Evolutionary conservation across 1,284 basidiomycete genomes (phyloP).

Genomic region (Puccinia novopanici): DNA sequence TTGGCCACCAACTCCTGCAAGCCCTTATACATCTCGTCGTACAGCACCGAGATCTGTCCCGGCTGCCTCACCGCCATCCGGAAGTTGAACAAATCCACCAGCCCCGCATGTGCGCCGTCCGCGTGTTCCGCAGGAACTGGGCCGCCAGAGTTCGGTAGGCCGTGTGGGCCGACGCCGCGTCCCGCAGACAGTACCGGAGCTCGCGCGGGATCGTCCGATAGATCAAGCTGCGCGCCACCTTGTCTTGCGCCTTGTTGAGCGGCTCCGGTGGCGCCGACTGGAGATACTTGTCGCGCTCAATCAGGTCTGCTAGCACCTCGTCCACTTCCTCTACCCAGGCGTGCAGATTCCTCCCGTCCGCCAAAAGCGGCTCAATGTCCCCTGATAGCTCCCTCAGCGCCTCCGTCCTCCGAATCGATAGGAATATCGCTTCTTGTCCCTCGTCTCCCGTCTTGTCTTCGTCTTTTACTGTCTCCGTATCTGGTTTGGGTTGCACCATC

Average conservation of each 20-base stretch:
- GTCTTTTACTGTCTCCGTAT: not conserved
- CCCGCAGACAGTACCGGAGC: conserved; percentile 2
- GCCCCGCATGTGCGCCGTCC: conserved; percentile 30
- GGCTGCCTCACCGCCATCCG: conserved; percentile 9
- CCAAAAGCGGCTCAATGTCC: conserved; percentile 8
- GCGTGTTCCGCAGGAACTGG: conserved; percentile 31
- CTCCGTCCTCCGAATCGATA: conserved; percentile 26
- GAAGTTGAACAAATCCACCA: conserved; percentile 38
- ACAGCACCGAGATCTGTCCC: conserved; percentile 11
- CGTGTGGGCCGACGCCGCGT: not conserved
- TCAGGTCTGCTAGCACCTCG: not conserved
- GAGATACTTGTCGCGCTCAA: conserved; percentile 33
- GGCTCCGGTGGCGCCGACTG: conserved; percentile 15
- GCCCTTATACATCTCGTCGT: conserved; percentile 13
- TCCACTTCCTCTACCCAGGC: conserved; percentile 29
- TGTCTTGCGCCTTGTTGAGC: conserved; percentile 21
- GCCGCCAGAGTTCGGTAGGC: not conserved
- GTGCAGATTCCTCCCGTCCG: conserved; percentile 20
- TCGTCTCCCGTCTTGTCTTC: conserved; percentile 15
- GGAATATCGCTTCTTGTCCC: conserved; percentile 5
- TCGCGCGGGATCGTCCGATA: conserved; percentile 40
- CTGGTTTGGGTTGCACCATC: not conserved
- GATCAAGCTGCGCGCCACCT: conserved; percentile 26
- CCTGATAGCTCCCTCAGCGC: conserved; percentile 21
- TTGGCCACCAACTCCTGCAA: conserved; percentile 11